Evolutionary conservation across 108 stramenopile species (phyloP), one percentile per base, ranked within the genome.

Genomic region (Discostella pseudostelligera): DNA sequence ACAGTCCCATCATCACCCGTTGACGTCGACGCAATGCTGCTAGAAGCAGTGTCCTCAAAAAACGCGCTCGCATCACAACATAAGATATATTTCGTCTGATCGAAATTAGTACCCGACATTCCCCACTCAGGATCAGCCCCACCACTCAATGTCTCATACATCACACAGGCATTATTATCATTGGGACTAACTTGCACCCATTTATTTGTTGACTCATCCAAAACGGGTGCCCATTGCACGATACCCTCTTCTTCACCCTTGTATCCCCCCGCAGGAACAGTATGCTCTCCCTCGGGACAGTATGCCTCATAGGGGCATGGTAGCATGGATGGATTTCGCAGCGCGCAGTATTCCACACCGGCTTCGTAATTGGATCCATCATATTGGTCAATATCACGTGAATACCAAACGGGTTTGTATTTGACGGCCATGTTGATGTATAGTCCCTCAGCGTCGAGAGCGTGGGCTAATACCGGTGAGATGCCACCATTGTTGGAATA

Each of bases 241-340:
- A 35, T 1, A 26, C 32, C 32, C 2, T 36, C 53, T 13, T 17
- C 26, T 12, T 54, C 53, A 16, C 16, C 26, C 1, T 19, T 16
- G 32, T 56, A 56, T 19, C 55, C 37, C 6, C 55, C 37, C 32
- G n/a, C 32, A 2, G 53, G 53, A 8, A 56, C 35, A 35, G 3
- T 36, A 26, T 51, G 50, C 0, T 8, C 28, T 39, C 55, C 55
- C 55, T 9, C 8, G n/a, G 55, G 55, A 9, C 55, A 56, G 2
- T 39, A 39, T 10, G 55, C 55, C 32, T 39, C 55, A 32, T 56
- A 56, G 8, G 55, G 55, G 32, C 55, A 56, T 2, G 37, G 55
- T 4, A 20, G 3, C 55, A 37, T 36, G 28, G n/a, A 14, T 16
- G 24, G 32, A 25, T 54, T 0, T 19, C 19, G 55, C 32, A 16